These are phyloP conservation scores for Fusarium xylarioides DNA, from an alignment of 2,329 filamentous ascomycete species.

Conservation along the genomic window DNA sequence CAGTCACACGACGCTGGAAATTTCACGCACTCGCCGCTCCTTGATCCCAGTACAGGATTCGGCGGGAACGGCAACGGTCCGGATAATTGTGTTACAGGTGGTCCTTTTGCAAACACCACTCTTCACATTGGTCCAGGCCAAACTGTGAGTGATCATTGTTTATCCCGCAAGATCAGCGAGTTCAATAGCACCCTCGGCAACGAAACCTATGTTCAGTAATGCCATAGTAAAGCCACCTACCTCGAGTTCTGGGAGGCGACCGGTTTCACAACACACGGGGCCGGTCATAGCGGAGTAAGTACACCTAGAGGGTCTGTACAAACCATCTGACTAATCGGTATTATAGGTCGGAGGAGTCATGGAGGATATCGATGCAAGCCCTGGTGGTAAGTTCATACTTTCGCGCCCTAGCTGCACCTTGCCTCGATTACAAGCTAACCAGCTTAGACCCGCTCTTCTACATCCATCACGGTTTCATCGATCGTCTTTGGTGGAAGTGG, in stretches of 20 bases:
- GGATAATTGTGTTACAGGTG: neutral
- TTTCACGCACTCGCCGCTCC: neutral
- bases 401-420: neutral
- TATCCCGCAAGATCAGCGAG: neutral
- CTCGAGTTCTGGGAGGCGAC: neutral
- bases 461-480: neutral
- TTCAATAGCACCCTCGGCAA: neutral
- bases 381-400: neutral
- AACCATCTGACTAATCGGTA: neutral
- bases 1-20: neutral
- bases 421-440: neutral
- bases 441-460: neutral
- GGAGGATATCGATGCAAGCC: neutral
- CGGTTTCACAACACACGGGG: neutral
- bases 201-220: neutral
- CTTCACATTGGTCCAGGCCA: neutral
- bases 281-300: neutral
- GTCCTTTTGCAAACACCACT: neutral
- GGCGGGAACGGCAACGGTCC: neutral
- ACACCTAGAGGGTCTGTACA: too few species aligned
- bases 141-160: neutral
- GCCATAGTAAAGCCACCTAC: neutral
- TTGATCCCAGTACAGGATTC: neutral
- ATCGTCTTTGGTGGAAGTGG: neutral
- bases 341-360: neutral